Base-by-base conservation (phyloP, 2,329 filamentous ascomycete genomes). In the Lasiodiplodia theobromae region DNA sequence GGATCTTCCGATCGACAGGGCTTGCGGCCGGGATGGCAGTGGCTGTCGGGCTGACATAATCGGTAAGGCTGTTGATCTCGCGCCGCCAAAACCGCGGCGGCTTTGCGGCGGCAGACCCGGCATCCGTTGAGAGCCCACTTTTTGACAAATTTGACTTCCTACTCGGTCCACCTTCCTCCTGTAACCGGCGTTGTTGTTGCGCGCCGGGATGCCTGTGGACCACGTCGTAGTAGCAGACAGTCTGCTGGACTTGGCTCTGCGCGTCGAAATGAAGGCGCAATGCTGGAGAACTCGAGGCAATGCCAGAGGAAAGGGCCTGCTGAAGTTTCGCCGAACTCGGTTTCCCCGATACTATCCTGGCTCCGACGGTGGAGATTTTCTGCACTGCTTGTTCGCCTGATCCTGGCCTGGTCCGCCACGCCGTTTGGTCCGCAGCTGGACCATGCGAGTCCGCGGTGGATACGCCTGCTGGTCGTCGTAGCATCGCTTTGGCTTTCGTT, bases 1-100 rank as follows among this genome's bases (percentile, higher is more conserved):
- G n/a, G 56, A 68, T 68, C 66, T 58, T 63, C 66, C 62, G 66
- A 68, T 68, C 66, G 57, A 62, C 66, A 68, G 56, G 66, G 57
- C 56, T 47, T 31, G 47, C 44, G 44, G 40, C 34, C 54, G 54
- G 54, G 34, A 60, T 47, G 57, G 38, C 21, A 31, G 31, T 34
- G 51, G 51, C 51, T 28, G 10, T 23, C n/a, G 16, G 52, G 64
- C 64, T 67, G 64, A 58, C 64, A 58, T 58, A 67, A 62, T 21
- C 56, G 56, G 23, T 62, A 68, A 54, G 66, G 56, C 57, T 52
- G 47, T 21, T 60, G 65, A 53, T 54, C 57, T 34, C 44, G 54
- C 54, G 44, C 14, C 66, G 54, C 54, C 28, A 37, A 14, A 53
- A 53, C 51, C 47, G 23, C 66, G 66, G 66, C 57, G 56, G 40